Base-by-base conservation (phyloP, 1,284 basidiomycete genomes). In the Kwoniella shivajii region DNA sequence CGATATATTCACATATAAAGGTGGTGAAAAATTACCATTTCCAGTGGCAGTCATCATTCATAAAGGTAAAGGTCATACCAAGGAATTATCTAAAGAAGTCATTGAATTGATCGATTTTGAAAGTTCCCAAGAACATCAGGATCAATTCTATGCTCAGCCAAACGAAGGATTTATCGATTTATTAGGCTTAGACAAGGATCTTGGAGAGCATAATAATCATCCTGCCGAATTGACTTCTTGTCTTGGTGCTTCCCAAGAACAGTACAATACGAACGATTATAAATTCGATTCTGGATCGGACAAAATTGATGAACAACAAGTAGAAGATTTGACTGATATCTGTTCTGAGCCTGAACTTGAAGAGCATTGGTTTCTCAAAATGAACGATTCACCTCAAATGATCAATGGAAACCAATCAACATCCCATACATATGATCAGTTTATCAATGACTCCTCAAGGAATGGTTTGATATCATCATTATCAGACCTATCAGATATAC, bases 21-120 rank as follows among this genome's bases (percentile, higher is more conserved):
- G 43, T 22, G n/a, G n/a, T n/a, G n/a, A 18, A 44, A 26, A 26
- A 48, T 14, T 47, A 29, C 20, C 42, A 48, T n/a, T 56, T 38
- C 34, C 55, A 46, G 18, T 45, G 16, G 9, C 4, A 20, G 3
- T 34, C 38, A 11, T 18, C 18, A 16, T 18, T 34, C 9, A 30
- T 16, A n/a, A 42, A 42, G 22, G 38, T 31, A 13, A 16, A 50
- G 18, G 5, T 42, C 13, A 42, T 29, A 11, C 26, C 3, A 39
- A n/a, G 18, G 16, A 6, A n/a, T 29, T 27, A 6, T 24, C 47
- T 4, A 26, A 49, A 34, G 30, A 41, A 18, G 49, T 41, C 10
- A 26, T 26, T 13, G 37, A 27, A 7, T 41, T 50, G 18, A 31
- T 50, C 26, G 13, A 42, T 20, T 31, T 50, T 29, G 47, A 50